phyloP scores from a whole-genome alignment of 2,329 filamentous ascomycete species.

The Nothophaeocryptopus gaeumannii region DNA sequence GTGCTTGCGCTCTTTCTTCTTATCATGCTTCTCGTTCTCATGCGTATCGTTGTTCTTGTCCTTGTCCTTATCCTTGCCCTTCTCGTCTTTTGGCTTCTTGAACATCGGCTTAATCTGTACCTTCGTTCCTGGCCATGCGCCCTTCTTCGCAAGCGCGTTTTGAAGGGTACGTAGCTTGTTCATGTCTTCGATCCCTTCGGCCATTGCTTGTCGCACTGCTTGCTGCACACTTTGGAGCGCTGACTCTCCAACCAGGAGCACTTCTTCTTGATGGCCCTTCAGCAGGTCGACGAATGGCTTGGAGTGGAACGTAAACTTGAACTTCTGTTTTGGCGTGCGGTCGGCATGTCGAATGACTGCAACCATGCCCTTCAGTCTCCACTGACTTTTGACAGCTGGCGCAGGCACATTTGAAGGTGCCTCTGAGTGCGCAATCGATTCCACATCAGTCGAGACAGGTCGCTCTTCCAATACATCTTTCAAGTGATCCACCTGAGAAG shows the following conservation, averaged over 20 bases:
- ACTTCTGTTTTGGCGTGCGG: conserved; percentile 97
- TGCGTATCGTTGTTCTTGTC: conserved; percentile 33
- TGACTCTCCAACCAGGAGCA: conserved; percentile 86
- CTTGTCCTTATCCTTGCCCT: conserved; percentile 51
- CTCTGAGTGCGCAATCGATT: conserved; percentile 19
- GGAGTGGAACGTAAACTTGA: conserved; percentile 98
- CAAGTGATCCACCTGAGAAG: conserved; percentile 9
- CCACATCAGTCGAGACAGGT: conserved; percentile 18
- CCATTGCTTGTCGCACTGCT: conserved; percentile 77
- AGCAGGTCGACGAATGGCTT: conserved; percentile 92
- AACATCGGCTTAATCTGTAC: conserved; percentile 99
- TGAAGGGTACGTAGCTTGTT: conserved; percentile 81
- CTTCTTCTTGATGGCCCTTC: conserved; percentile 94
- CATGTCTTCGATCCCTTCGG: conserved; percentile 76
- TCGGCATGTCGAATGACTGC: conserved; percentile 95
- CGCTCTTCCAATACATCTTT: conserved; percentile 11
- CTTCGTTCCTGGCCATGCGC: conserved; percentile 91
- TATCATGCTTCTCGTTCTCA: conserved; percentile 30
- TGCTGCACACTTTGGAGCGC: conserved; percentile 84
- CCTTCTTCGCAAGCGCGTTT: conserved; percentile 88
- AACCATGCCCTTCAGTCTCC: conserved; percentile 97
- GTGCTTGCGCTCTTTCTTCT: conserved; percentile 50
- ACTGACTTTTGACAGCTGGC: conserved; percentile 76
- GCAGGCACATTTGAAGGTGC: conserved; percentile 41
- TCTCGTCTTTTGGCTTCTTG: conserved; percentile 66